Evolutionary conservation across 164 flowering plant genomes (phyloP), one percentile per base, ranked within the genome.

Genomic region (Macadamia integrifolia): DNA sequence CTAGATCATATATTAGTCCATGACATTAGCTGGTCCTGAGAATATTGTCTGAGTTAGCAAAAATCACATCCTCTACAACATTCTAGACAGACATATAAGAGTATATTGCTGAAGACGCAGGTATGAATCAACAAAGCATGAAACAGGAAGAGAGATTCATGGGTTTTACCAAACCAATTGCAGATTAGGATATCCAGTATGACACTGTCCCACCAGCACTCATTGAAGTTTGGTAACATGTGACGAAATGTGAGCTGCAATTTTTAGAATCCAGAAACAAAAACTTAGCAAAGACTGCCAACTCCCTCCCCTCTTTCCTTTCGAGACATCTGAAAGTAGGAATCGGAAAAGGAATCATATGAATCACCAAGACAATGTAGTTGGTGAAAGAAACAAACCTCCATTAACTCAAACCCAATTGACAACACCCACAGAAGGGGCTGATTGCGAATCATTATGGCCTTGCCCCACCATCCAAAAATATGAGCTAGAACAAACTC

Each of bases 391-490:
- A 67, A 71, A 61, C 81, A 60, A 69, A 92, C 99, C 98, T 92
- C 98, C 98, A 91, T 88, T 69, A 91, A 70, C 84, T 95, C 99
- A 77, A 95, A 95, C 43, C 99, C 97, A 76, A 95, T 81, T 18
- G 99, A 95, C 42, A 95, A 76, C 9, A 92, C 91, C 99, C 99
- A 95, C 23, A 93, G 74, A 79, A 95, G 96, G 35, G 99, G 97
- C 80, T 95, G 99, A 80, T 95, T 95, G 18, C 98, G 96, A 49
- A 95, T 95, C 92, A 95, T 86, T 77, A 95, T 95, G 62, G 99
- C 98, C 76, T 95, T 95, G 6, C 98, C 96, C 98, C 99, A 95
- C 99, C 99, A 95, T 68, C 99, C 99, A 76, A 95, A 84, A 14
- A 95, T 83, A 80, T 95, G 99, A 66, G 99, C 99, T 10, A 83